These are phyloP conservation scores for Parachaetomium inaequale DNA, from an alignment of 495 filamentous ascomycete species.

Conservation along the genomic window DNA sequence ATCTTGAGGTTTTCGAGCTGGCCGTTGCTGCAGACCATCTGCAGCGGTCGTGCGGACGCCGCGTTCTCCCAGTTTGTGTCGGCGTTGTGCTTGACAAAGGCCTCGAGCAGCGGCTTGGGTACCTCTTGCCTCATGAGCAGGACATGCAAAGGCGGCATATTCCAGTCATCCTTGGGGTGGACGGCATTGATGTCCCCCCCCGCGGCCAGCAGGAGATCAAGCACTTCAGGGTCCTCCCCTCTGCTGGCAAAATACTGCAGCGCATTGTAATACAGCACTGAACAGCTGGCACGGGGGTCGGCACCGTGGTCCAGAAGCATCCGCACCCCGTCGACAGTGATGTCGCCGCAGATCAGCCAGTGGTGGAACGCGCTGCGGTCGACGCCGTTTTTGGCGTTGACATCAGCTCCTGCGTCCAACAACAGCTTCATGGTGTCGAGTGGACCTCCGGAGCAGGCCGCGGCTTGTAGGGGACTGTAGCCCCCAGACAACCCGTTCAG, in stretches of 20 bases:
- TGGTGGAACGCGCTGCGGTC: not conserved
- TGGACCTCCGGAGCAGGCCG: conserved; percentile 42
- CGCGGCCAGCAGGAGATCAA: conserved; percentile 14
- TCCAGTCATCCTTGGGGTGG: not conserved
- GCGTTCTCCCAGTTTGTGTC: conserved; percentile 21
- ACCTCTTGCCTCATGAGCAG: conserved; percentile 9
- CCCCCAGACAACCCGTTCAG: conserved; percentile 15
- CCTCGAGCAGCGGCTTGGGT: conserved; percentile 8
- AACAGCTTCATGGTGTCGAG: conserved; percentile 48
- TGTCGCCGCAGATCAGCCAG: not conserved
- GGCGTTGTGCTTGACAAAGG: conserved; percentile 17
- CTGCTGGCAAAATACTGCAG: conserved; percentile 14
- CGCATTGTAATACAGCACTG: not conserved
- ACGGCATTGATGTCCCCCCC: conserved; percentile 21
- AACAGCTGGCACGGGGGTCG: not conserved
- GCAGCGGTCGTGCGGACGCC: conserved; percentile 8
- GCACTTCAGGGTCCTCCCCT: conserved; percentile 9
- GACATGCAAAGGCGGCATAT: conserved; percentile 12
- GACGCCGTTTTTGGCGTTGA: conserved; percentile 30
- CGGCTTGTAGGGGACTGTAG: conserved; percentile 50
- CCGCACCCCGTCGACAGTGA: not conserved
- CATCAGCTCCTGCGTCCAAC: conserved; percentile 45
- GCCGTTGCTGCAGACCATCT: conserved; percentile 9
- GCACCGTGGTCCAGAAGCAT: conserved; percentile 17
- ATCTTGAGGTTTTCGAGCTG: conserved; percentile 18